Evolutionary conservation across 78 protist genomes (phyloP).

Genomic region (Goniomonas avonlea): DNA sequence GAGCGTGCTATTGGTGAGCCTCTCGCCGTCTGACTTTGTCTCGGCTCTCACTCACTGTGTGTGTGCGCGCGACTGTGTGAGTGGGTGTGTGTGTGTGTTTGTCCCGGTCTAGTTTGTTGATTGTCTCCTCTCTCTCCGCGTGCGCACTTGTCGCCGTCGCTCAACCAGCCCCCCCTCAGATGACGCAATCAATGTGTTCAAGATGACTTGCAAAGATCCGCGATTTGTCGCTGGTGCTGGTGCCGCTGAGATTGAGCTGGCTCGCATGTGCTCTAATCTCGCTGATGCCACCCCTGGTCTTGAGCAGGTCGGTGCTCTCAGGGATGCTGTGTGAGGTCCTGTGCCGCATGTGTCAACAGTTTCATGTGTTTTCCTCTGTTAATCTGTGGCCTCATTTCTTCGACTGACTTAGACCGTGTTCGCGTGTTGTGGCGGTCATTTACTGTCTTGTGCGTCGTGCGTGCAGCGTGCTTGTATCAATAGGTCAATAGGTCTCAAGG

Average conservation of each 20-base stretch:
- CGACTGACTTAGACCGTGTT: too few relatives aligned
- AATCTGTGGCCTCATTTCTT: too few relatives aligned
- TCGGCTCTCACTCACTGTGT: not conserved
- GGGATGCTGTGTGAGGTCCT: too few relatives aligned
- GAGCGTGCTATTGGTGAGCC: constrained; percentile 85
- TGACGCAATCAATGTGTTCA: constrained; percentile 87
- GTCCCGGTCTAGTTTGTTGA: not conserved
- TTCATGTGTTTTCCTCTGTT: too few relatives aligned
- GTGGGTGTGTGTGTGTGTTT: not conserved
- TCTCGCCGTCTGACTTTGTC: not conserved
- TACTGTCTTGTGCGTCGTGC: not conserved
- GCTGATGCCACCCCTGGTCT: constrained; percentile 36
- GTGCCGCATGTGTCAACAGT: too few relatives aligned
- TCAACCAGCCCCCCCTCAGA: constrained; percentile 26
- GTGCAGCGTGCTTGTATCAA: not conserved
- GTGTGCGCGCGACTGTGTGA: not conserved
- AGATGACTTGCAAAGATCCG: constrained; percentile 73
- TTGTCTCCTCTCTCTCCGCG: not conserved
- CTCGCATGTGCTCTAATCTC: constrained; percentile 7
- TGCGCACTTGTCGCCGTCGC: not conserved
- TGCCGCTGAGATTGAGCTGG: constrained; percentile 85
- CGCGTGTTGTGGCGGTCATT: too few relatives aligned
- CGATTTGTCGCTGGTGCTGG: constrained; percentile 95
- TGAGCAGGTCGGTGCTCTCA: not conserved
- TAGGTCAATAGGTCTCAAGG: not conserved